Evolutionary conservation across 2,329 filamentous ascomycete species (phyloP).

Genomic region (Fusarium decemcellulare): DNA sequence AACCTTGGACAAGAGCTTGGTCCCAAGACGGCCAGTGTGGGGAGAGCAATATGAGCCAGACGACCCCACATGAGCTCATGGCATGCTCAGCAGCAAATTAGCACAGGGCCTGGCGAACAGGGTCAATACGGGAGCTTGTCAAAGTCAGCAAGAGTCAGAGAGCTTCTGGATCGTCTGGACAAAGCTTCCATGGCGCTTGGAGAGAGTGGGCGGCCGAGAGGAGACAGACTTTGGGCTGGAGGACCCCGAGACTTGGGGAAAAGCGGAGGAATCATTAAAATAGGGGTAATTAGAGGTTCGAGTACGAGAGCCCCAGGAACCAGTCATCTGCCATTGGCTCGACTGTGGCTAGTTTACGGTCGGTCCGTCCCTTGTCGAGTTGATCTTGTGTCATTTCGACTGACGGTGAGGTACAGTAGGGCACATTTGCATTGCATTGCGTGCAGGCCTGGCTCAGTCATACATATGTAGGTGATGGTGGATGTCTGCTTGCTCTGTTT

Average conservation of each 20-base stretch:
- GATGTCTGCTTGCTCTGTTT: not conserved
- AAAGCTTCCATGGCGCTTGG: constrained; percentile 15
- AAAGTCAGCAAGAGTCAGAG: not conserved
- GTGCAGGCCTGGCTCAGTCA: not conserved
- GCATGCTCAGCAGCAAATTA: constrained; percentile 8
- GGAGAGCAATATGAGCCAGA: constrained; percentile 27
- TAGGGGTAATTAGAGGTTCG: constrained; percentile 16
- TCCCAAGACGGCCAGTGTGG: constrained; percentile 28
- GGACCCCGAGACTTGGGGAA: not conserved
- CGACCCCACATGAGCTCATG: constrained; percentile 39
- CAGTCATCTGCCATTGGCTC: constrained; percentile 13
- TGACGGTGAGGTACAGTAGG: not conserved
- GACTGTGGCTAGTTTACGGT: constrained; percentile 19
- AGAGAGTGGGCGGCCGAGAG: not conserved
- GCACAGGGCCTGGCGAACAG: constrained; percentile 9
- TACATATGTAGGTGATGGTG: too few relatives aligned
- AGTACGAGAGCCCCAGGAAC: constrained; percentile 8
- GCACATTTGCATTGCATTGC: constrained; percentile 5
- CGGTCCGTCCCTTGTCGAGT: constrained; percentile 31
- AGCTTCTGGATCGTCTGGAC: constrained; percentile 28
- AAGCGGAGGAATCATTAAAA: constrained; percentile 9
- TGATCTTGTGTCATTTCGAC: constrained; percentile 32
- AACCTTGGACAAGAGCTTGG: constrained; percentile 25
- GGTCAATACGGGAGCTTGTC: constrained; percentile 10
- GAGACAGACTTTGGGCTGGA: constrained; percentile 6